A percentile compares a stretch with the other conserved stretches of the same genome.
These are phyloP conservation scores for Platanthera guangdongensis DNA, from an alignment of 106 monocot species.

Conservation along the genomic window DNA sequence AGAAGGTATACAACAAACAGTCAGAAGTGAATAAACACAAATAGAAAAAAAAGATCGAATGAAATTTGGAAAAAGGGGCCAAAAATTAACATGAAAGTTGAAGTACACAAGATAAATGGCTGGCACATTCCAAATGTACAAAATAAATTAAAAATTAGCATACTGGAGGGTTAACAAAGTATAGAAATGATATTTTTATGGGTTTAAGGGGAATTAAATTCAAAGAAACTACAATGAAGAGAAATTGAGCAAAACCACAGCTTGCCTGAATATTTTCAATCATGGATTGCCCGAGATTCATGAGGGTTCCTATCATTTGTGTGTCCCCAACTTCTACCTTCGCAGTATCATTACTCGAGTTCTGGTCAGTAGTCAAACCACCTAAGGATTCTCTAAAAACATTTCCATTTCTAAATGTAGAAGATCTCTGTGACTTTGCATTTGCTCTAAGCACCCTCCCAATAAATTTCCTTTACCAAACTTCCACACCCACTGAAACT, in stretches of 20 bases:
- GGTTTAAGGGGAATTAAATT: background rate
- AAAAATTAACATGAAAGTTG: background rate
- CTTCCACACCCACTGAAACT: slow-evolving; percentile 49
- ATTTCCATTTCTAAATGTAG: slow-evolving; percentile 4
- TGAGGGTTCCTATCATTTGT: slow-evolving; percentile 27
- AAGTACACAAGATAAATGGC: background rate
- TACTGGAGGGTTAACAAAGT: too few relatives aligned
- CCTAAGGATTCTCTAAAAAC: background rate
- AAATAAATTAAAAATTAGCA: background rate
- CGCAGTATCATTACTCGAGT: slow-evolving; percentile 5
- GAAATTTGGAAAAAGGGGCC: too few relatives aligned
- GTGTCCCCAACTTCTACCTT: slow-evolving; percentile 26
- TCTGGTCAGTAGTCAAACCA: background rate
- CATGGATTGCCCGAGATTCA: slow-evolving; percentile 45
- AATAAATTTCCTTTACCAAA: slow-evolving; percentile 21
- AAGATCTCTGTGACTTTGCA: background rate
- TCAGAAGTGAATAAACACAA: too few relatives aligned
- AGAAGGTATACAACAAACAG: too few relatives aligned
- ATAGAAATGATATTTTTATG: background rate
- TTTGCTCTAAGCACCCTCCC: slow-evolving; percentile 16
- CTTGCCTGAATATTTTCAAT: slow-evolving; percentile 60
- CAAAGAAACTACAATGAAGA: background rate
- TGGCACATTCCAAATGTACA: background rate
- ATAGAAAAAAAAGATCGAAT: too few relatives aligned
- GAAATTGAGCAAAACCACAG: background rate